phyloP scores from a whole-genome alignment of 495 filamentous ascomycete species.

The Evansstolkia leycettana region DNA sequence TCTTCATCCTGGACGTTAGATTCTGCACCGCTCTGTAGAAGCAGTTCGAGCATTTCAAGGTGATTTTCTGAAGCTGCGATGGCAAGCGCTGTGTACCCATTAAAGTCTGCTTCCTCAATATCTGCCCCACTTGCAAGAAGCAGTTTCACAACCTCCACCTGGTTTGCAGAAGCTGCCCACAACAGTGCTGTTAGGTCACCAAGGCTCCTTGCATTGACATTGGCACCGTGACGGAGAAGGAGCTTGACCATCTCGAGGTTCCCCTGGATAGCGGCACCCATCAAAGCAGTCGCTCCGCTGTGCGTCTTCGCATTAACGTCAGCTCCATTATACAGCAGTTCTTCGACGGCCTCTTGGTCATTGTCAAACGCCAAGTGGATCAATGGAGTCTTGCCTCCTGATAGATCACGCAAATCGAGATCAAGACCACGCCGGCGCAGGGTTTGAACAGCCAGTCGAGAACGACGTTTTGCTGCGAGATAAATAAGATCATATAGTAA shows the following conservation, averaged over 20 bases:
- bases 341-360: neutral
- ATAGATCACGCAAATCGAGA: slow-evolving; percentile 1
- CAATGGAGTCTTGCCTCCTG: slow-evolving; percentile 1
- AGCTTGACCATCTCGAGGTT: slow-evolving; percentile 21
- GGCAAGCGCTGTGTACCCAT: slow-evolving; percentile 2
- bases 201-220: slow-evolving; percentile 10
- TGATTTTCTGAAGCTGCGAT: slow-evolving; percentile 1
- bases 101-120: neutral
- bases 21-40: slow-evolving; percentile 12
- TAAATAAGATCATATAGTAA: slow-evolving; percentile 1
- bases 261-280: slow-evolving; percentile 26
- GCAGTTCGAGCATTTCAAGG: slow-evolving; percentile 8
- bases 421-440: slow-evolving; percentile 1
- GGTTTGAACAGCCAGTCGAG: neutral
- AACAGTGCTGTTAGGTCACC: slow-evolving; percentile 6
- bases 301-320: slow-evolving; percentile 11
- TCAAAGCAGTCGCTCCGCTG: slow-evolving; percentile 26
- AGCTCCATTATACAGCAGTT: slow-evolving; percentile 14
- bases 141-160: neutral
- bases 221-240: slow-evolving; percentile 20
- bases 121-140: slow-evolving; percentile 3
- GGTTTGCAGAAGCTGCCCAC: slow-evolving; percentile 26
- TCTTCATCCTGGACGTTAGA: slow-evolving; percentile 7
- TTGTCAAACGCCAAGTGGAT: neutral
- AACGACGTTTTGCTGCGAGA: neutral